These are phyloP conservation scores for Wickerhamomyces ciferrii DNA, from an alignment of 805 yeast species.

Conservation along the genomic window DNA sequence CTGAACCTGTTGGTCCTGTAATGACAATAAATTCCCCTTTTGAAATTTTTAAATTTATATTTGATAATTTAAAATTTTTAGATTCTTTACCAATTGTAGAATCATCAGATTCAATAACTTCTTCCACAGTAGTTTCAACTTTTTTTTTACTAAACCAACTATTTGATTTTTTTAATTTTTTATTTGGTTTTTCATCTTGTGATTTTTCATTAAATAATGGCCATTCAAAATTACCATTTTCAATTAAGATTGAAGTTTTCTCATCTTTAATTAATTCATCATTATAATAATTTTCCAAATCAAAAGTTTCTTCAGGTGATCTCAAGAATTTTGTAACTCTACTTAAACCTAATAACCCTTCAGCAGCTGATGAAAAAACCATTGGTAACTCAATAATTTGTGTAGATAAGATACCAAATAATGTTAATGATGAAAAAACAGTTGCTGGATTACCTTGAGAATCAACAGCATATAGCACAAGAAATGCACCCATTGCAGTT, in stretches of 20 bases:
- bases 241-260: slow-evolving; percentile 39
- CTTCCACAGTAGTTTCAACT: no score
- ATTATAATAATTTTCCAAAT: slow-evolving; percentile 27
- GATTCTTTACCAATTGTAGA: no score
- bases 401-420: slow-evolving; percentile 56
- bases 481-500: slow-evolving; percentile 48
- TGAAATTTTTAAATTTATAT: slow-evolving; percentile 33
- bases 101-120: no score
- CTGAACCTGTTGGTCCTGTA: slow-evolving; percentile 74
- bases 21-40: slow-evolving; percentile 32
- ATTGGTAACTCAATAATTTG: slow-evolving; percentile 57
- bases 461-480: slow-evolving; percentile 29
- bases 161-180: no score
- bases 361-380: slow-evolving; percentile 43
- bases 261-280: slow-evolving; percentile 6
- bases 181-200: no score
- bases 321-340: slow-evolving; percentile 51
- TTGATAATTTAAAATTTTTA: slow-evolving; percentile 31
- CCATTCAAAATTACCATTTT: slow-evolving; percentile 62
- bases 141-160: no score
- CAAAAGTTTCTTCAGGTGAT: slow-evolving; percentile 37
- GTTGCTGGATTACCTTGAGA: slow-evolving; percentile 46
- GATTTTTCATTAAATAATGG: no score
- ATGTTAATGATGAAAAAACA: slow-evolving; percentile 61
- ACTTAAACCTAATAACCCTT: slow-evolving; percentile 55